Percentiles rank a stretch among this genome's conserved stretches.
phyloP scores from a whole-genome alignment of 192 early-diverging fungal species.

The Podila horticola region DNA sequence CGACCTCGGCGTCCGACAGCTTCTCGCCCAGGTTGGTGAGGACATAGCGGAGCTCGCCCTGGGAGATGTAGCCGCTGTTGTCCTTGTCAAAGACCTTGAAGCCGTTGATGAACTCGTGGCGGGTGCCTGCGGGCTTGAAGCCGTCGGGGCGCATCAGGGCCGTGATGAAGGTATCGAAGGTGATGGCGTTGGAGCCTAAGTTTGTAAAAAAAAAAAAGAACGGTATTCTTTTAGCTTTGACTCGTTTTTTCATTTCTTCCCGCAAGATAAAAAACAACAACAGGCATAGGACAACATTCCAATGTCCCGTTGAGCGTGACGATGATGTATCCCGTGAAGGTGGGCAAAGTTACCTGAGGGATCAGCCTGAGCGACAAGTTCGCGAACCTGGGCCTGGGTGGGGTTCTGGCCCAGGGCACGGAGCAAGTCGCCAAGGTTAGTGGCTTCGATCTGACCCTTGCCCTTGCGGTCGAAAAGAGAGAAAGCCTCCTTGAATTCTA shows the following conservation, averaged over 20 bases:
- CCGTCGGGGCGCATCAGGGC: constrained; percentile 76
- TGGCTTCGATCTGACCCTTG: constrained; percentile 67
- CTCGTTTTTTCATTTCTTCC: background rate
- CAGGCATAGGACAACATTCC: background rate
- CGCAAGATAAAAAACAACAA: background rate
- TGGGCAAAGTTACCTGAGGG: constrained; percentile 33
- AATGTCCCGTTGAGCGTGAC: background rate
- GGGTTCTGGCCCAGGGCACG: constrained; percentile 85
- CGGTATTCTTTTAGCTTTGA: background rate
- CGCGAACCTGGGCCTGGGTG: constrained; percentile 77
- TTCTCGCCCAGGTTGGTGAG: constrained; percentile 85
- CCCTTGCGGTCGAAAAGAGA: constrained; percentile 84
- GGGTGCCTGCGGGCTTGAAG: constrained; percentile 74
- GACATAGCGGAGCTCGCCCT: constrained; percentile 82
- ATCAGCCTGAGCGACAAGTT: constrained; percentile 63
- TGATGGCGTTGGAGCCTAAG: constrained; percentile 26
- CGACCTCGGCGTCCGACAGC: constrained; percentile 75
- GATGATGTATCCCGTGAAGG: background rate
- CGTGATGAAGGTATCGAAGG: constrained; percentile 74
- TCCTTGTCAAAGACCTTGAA: constrained; percentile 91
- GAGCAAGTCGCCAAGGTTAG: constrained; percentile 76
- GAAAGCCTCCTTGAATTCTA: constrained; percentile 84
- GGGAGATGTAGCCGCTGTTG: constrained; percentile 76
- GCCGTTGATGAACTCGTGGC: constrained; percentile 81
- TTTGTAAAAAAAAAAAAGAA: no score